Percentiles rank a stretch among this genome's conserved stretches.
phyloP scores from a whole-genome alignment of 2,329 filamentous ascomycete species.

The Diaporthe helianthi region DNA sequence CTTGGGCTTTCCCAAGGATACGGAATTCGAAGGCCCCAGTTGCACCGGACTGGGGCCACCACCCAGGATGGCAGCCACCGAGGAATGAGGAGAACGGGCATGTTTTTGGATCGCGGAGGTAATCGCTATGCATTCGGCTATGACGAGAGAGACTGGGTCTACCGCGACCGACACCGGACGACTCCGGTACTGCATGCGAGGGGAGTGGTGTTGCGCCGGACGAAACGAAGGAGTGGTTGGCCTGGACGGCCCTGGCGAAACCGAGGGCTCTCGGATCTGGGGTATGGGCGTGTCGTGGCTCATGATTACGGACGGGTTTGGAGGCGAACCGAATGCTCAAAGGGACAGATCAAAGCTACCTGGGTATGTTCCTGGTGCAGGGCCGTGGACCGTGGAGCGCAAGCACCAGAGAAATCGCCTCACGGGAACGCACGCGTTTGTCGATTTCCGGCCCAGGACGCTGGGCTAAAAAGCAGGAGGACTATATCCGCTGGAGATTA shows the following conservation, averaged over 20 bases:
- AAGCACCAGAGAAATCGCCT: constrained; percentile 2
- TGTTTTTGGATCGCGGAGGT: constrained; percentile 98
- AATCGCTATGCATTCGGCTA: constrained; percentile 98
- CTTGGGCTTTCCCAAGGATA: constrained; percentile 48
- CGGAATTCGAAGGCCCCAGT: constrained; percentile 55
- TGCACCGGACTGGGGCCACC: constrained; percentile 69
- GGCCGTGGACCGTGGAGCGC: not conserved
- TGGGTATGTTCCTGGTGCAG: not conserved
- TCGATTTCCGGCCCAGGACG: constrained; percentile 16
- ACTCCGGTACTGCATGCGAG: constrained; percentile 65
- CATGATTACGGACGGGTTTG: constrained; percentile 32
- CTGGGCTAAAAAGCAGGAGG: constrained; percentile 7
- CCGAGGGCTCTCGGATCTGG: constrained; percentile 39
- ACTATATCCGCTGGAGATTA: not conserved
- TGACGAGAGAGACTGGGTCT: constrained; percentile 90
- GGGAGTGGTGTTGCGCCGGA: constrained; percentile 39
- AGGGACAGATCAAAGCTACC: constrained; percentile 14
- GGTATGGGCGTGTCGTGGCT: constrained; percentile 38
- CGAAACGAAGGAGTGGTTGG: constrained; percentile 41
- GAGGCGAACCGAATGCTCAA: not conserved
- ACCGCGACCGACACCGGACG: constrained; percentile 79
- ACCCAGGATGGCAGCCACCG: constrained; percentile 92
- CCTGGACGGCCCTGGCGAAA: constrained; percentile 37
- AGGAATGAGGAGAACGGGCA: constrained; percentile 93
- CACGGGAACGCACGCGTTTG: constrained; percentile 17